Base-by-base conservation (phyloP, 2,329 filamentous ascomycete species). In the Fusarium continuum region DNA sequence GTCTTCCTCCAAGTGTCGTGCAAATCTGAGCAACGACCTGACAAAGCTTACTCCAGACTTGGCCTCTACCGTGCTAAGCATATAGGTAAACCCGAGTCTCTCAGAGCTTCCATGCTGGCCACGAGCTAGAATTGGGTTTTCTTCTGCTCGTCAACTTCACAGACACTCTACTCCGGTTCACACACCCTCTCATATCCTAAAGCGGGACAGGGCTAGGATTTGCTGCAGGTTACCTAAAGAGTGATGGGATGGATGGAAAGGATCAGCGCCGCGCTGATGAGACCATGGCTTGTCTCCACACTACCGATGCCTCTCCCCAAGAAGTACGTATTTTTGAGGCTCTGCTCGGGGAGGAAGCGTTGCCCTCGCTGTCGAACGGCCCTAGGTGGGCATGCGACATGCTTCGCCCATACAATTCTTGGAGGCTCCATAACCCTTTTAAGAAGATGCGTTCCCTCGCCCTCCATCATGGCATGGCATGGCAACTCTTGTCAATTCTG, bases 361-460 rank as follows among this genome's bases (percentile, higher is more conserved):
- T 34, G 22, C 56, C 61, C 61, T 31, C 46, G 41, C 44, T 32
- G 13, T 17, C 19, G 9, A 40, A 38, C 17, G 28, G 14, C 26
- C 25, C 16, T 20, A 39, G 26, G 25, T 26, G 34, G 39, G 36
- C 29, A 31, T 38, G 35, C 35, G 45, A 47, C 19, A 46, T 38
- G 23, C 31, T 62, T 25, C 36, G 16, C 39, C 19, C 47, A 31
- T 53, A 26, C 47, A 47, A 58, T 43, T 58, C 19, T 32, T 14
- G 43, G 44, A 55, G 40, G 29, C 25, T 23, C 53, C 36, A 50
- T 46, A 38, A 62, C 35, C 14, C 39, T 38, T 65, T 58, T 45
- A 29, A 29, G 11, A 65, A 65, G 53, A 52, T 63, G 61, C 25
- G 44, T 44, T 28, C 36, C 45, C 41, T 58, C 61, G 35, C 61